Base-by-base conservation (phyloP, 805 yeast species). In the Groenewaldozyma salmanticensis region DNA sequence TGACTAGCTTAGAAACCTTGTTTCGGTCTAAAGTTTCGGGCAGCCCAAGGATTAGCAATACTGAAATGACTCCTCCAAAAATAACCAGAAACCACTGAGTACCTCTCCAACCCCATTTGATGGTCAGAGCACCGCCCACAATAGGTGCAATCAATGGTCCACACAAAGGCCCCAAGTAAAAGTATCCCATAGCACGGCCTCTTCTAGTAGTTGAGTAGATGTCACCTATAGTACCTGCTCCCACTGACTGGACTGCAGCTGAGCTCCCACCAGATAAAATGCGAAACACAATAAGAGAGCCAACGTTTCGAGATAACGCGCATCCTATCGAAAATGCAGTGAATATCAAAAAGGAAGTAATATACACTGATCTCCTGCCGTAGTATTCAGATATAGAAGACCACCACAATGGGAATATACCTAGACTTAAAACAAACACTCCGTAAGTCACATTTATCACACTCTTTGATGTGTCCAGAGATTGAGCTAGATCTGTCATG, bases 331-430 rank as follows among this genome's bases (percentile, higher is more conserved):
- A 71, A 51, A 85, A 85, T 4, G 73, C 79, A 21, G 74, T 60
- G 51, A 80, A 77, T 34, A 82, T 52, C 0, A 68, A 45, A 55
- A 82, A 86, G 7, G 90, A 80, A 3, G 77, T 52, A 17, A 86
- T 60, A 57, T 85, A 85, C 17, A 85, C 78, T 2, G 78, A 68
- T 42, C 95, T 63, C 49, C 95, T 67, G 1, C 95, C 95, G 47
- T 73, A 71, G 39, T 69, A 60, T 55, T 86, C 95, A 32, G 87
- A 77, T 43, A 82, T 71, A 6, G 80, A 74, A 4, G 90, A 79
- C 94, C 95, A 86, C 92, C 94, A 85, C 35, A 86, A 55, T 2
- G 95, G 95, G 52, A 83, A 77, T 1, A 86, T 65, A 13, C 95
- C 95, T 27, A 86, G 54, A 1, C 87, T 68, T 11, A 84, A 54